Base-by-base conservation (phyloP, 1,284 basidiomycete species). In the Cryptococcus neoformans region DNA sequence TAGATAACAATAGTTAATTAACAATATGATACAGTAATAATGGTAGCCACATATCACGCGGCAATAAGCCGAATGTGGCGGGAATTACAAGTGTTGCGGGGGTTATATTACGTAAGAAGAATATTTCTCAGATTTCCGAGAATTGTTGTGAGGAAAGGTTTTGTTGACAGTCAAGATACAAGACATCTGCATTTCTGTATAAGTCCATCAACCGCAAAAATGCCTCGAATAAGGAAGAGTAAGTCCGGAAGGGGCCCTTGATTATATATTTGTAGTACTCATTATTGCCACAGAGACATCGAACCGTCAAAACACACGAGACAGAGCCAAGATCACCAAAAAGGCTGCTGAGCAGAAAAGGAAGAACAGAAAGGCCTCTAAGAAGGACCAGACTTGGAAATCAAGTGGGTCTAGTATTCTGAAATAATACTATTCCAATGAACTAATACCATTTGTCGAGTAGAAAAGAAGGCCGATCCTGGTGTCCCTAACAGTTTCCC, bases 401-500 rank as follows among this genome's bases (percentile, higher is more conserved):
- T 89, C 87, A 55, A 90, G 92, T 93, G 70, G 68, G 90, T 85
- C 10, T 4, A 40, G 17, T 12, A n/a, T 7, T 8, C 34, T 28
- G 28, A 35, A n/a, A 56, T 5, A 6, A 41, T 2, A 21, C 21
- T 21, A 21, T 21, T 44, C 39, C 34, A 8, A 14, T 14, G 28
- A n/a, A 34, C 17, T 47, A 7, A 44, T 28, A 3, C 39, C 37
- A 37, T 16, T 34, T 40, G 7, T 28, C 10, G 17, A 12, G 83
- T 83, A 89, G 81, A 86, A 83, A 74, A 85, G 81, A 77, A 91
- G 83, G 82, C 87, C 75, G 95, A 99, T 74, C 91, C 89, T 34
- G 96, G 96, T 49, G 95, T 99, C 60, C 95, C 95, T n/a, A 96
- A 90, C 79, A 87, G 86, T 61, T 96, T 94, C 80, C 95, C 94